A percentile compares a stretch with the other conserved stretches of the same genome.
These are phyloP conservation scores for Nephelium lappaceum DNA, from an alignment of 345 rosid genomes.

Conservation along the genomic window DNA sequence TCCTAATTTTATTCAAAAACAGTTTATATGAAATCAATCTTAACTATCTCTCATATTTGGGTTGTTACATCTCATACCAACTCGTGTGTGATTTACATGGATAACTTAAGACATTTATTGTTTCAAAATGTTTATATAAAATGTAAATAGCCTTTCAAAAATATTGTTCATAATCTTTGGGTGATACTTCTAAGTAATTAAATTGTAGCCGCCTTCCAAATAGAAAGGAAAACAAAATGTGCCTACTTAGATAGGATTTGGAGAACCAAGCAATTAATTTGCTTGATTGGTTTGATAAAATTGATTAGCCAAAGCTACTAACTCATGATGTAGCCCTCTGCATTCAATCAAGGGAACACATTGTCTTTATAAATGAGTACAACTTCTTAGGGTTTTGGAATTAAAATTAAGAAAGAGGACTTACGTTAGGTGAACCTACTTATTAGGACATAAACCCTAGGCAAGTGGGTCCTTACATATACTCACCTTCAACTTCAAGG, in stretches of 20 bases:
- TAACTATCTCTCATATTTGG: not conserved
- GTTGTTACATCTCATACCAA: not conserved
- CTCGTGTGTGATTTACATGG: not conserved
- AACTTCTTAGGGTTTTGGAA: constrained; percentile 36
- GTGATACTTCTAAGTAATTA: constrained; percentile 17
- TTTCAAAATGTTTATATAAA: not conserved
- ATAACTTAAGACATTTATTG: not conserved
- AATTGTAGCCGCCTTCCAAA: not conserved
- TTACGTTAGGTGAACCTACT: constrained; percentile 64
- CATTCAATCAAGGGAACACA: constrained; percentile 70
- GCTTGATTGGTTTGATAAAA: constrained; percentile 25
- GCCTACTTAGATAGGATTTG: not conserved
- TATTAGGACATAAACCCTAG: constrained; percentile 33
- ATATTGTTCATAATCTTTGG: not conserved
- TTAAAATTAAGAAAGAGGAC: constrained; percentile 31
- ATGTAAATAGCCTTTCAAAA: not conserved
- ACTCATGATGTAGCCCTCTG: constrained; percentile 39
- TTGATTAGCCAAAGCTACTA: constrained; percentile 20
- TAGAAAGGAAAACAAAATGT: not conserved
- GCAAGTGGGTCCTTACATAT: constrained; percentile 35
- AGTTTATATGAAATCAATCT: not conserved
- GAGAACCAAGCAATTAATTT: constrained; percentile 10
- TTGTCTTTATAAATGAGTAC: constrained; percentile 56
- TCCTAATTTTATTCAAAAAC: not conserved
- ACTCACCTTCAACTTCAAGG: constrained; percentile 22